These are phyloP conservation scores for Serendipita sp. DNA, from an alignment of 768 basidiomycete genomes.

Conservation along the genomic window DNA sequence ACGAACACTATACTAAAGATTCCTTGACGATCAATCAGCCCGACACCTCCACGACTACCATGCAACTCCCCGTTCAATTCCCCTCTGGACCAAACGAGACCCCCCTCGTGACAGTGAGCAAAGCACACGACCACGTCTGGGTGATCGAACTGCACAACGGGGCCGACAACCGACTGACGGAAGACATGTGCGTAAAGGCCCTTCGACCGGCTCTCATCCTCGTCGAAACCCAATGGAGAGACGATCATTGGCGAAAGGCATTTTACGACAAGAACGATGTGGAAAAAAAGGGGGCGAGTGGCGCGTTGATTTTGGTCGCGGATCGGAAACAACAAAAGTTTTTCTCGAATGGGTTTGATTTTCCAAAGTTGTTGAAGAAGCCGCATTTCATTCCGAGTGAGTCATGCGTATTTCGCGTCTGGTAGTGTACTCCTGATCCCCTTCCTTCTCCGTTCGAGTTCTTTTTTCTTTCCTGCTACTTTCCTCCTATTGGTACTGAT, in stretches of 20 bases:
- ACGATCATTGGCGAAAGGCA: background rate
- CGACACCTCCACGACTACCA: background rate
- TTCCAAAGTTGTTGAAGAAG: slow-evolving; percentile 5
- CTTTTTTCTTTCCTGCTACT: background rate
- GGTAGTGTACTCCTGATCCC: too few species aligned
- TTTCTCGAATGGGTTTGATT: slow-evolving; percentile 12
- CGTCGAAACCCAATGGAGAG: slow-evolving; percentile 12
- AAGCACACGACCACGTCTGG: slow-evolving; percentile 6
- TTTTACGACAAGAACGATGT: background rate
- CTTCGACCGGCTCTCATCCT: slow-evolving; percentile 11
- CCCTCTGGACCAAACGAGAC: background rate
- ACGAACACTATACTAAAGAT: background rate
- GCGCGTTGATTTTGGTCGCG: slow-evolving; percentile 11
- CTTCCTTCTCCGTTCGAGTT: too few species aligned
- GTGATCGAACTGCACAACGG: slow-evolving; percentile 13
- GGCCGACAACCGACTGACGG: slow-evolving; percentile 10
- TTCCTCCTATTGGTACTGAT: slow-evolving; percentile 6
- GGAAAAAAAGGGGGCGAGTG: slow-evolving; percentile 8
- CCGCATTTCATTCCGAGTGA: slow-evolving; percentile 9
- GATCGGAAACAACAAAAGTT: slow-evolving; percentile 12
- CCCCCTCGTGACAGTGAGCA: slow-evolving; percentile 3
- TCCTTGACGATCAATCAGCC: background rate
- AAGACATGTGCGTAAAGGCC: slow-evolving; percentile 7
- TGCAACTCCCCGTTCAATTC: background rate
- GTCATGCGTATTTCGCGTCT: background rate